Conservation (phyloP, 1,284 basidiomycete genomes). For the Ceratobasidium sp. region DNA sequence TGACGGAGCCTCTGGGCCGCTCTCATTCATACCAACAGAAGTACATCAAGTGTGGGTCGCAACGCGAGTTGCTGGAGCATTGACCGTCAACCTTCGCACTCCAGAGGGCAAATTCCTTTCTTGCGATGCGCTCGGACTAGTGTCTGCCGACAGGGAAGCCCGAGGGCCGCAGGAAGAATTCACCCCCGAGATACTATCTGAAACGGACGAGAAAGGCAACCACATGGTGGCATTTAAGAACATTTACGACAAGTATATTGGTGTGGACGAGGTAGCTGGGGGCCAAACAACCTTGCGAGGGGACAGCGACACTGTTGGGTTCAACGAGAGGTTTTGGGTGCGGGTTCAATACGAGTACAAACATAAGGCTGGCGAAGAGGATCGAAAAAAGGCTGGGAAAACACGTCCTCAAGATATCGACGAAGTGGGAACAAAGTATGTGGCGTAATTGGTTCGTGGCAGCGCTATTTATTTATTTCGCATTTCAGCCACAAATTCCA, state of each 20-base stretch:
- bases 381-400: slow-evolving; percentile 71
- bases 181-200: slow-evolving; percentile 71
- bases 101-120: slow-evolving; percentile 87
- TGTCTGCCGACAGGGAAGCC: slow-evolving; percentile 81
- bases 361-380: slow-evolving; percentile 82
- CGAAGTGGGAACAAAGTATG: slow-evolving; percentile 71
- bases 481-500: slow-evolving; percentile 73
- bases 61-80: slow-evolving; percentile 77
- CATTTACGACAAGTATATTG: slow-evolving; percentile 82
- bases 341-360: slow-evolving; percentile 92
- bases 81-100: slow-evolving; percentile 81
- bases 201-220: slow-evolving; percentile 57
- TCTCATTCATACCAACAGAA: slow-evolving; percentile 74
- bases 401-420: slow-evolving; percentile 60
- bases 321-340: slow-evolving; percentile 81
- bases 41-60: slow-evolving; percentile 88
- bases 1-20: slow-evolving; percentile 50
- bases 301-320: slow-evolving; percentile 82
- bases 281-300: slow-evolving; percentile 77
- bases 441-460: slow-evolving; percentile 43
- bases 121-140: slow-evolving; percentile 80
- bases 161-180: slow-evolving; percentile 88
- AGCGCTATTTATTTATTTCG: not conserved
- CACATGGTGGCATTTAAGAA: slow-evolving; percentile 81
- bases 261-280: slow-evolving; percentile 82